These are phyloP conservation scores for Schizosaccharomyces japonicus DNA, from an alignment of 805 yeast species.

Conservation along the genomic window DNA sequence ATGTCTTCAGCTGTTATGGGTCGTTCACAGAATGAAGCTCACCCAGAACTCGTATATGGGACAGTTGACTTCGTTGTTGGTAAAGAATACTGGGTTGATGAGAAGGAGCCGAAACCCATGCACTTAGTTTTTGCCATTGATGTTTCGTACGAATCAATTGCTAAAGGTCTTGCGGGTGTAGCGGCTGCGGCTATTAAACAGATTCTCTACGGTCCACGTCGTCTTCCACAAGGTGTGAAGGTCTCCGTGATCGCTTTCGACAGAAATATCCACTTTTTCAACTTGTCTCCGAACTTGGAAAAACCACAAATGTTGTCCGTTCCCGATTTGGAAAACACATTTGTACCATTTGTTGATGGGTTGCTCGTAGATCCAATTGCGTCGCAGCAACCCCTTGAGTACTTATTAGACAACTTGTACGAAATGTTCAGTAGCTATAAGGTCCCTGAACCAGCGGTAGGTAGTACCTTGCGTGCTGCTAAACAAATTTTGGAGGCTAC, in stretches of 20 bases:
- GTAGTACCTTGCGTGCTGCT: constrained; percentile 51
- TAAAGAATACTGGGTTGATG: constrained; percentile 31
- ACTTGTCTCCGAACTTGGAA: constrained; percentile 31
- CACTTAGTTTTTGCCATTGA: constrained; percentile 57
- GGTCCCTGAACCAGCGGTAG: constrained; percentile 43
- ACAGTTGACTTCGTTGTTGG: constrained; percentile 74
- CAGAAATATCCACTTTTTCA: constrained; percentile 44
- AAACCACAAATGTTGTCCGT: constrained; percentile 36
- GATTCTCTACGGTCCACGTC: constrained; percentile 21
- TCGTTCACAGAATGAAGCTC: constrained; percentile 32
- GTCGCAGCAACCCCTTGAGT: constrained; percentile 37
- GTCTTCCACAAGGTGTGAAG: constrained; percentile 23
- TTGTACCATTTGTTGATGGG: constrained; percentile 58
- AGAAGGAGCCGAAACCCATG: constrained; percentile 22
- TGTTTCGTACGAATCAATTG: constrained; percentile 33
- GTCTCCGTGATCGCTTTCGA: constrained; percentile 61
- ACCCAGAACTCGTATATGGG: constrained; percentile 63
- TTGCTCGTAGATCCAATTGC: constrained; percentile 59
- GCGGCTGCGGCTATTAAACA: constrained; percentile 48
- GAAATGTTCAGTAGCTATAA: constrained; percentile 19
- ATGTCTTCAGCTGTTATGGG: constrained; percentile 37
- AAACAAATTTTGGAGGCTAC: constrained; percentile 28
- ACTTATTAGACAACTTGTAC: constrained; percentile 40
- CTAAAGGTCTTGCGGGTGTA: constrained; percentile 35
- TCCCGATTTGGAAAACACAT: constrained; percentile 52